Percentiles rank a stretch among this genome's conserved stretches.
phyloP scores from a whole-genome alignment of 441 rosid species.

The Biscutella auriculata region DNA sequence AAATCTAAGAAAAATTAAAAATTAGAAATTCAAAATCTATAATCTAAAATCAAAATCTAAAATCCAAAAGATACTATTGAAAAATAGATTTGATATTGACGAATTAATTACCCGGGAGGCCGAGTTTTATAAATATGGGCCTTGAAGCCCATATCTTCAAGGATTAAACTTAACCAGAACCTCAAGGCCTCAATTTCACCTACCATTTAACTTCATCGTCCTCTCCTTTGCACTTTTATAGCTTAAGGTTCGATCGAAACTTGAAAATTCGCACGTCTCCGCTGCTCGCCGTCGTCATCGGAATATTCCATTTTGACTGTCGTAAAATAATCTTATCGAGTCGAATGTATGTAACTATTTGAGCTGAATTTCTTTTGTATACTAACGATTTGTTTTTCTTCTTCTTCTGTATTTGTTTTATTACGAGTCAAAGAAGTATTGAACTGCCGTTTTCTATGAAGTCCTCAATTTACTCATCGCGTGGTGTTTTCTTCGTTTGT shows the following conservation, averaged over 20 bases:
- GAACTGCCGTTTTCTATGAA: not conserved
- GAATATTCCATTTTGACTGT: not conserved
- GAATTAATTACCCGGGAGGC: not conserved
- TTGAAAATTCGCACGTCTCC: not conserved
- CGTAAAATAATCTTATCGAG: not conserved
- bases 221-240: not conserved
- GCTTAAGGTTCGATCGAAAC: conserved; percentile 8
- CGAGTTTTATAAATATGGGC: not conserved
- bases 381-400: no score
- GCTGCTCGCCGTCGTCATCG: conserved; percentile 4
- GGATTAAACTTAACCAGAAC: not conserved
- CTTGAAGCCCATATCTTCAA: not conserved
- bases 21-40: no score
- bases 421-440: no score
- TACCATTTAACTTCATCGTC: not conserved
- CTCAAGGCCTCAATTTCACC: not conserved
- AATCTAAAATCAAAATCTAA: no score
- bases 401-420: not conserved
- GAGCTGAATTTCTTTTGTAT: not conserved
- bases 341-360: not conserved
- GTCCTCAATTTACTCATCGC: not conserved
- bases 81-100: not conserved
- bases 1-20: no score
- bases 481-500: not conserved
- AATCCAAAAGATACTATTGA: no score